phyloP scores from a whole-genome alignment of 441 rosid species.

The Manihot esculenta region DNA sequence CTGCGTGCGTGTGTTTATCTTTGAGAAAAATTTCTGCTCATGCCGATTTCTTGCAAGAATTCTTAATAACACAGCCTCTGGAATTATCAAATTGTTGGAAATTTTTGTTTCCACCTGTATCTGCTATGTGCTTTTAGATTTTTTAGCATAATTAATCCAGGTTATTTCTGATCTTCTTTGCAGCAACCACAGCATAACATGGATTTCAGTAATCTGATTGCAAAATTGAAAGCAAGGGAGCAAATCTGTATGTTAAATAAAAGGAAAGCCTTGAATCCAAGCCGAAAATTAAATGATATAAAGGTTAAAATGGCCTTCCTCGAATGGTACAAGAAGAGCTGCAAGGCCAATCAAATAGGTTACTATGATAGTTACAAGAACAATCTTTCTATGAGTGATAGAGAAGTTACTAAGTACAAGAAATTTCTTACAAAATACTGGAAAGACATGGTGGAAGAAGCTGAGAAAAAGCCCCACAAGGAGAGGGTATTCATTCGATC shows the following conservation, averaged over 20 bases:
- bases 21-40: neutral
- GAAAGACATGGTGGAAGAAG: conserved; percentile 44
- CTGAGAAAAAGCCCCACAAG: conserved; percentile 46
- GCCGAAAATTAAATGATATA: conserved; percentile 33
- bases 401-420: conserved; percentile 18
- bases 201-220: conserved; percentile 11
- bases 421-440: conserved; percentile 44
- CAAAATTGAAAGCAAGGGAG: conserved; percentile 28
- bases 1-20: no score
- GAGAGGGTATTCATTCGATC: conserved; percentile 23
- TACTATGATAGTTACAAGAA: conserved; percentile 62
- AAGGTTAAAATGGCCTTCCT: conserved; percentile 45
- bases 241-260: conserved; percentile 1
- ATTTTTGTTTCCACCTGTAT: neutral
- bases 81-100: no score
- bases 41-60: neutral
- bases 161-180: conserved; percentile 3
- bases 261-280: conserved; percentile 28
- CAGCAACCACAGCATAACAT: conserved; percentile 24
- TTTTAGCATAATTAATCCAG: neutral
- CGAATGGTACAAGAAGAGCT: conserved; percentile 59
- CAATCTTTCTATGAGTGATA: conserved; percentile 6
- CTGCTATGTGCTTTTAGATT: neutral
- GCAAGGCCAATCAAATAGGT: conserved; percentile 26
- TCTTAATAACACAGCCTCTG: neutral